These are phyloP conservation scores for Aspergillus avenaceus DNA, from an alignment of 495 filamentous ascomycete genomes.

Conservation along the genomic window DNA sequence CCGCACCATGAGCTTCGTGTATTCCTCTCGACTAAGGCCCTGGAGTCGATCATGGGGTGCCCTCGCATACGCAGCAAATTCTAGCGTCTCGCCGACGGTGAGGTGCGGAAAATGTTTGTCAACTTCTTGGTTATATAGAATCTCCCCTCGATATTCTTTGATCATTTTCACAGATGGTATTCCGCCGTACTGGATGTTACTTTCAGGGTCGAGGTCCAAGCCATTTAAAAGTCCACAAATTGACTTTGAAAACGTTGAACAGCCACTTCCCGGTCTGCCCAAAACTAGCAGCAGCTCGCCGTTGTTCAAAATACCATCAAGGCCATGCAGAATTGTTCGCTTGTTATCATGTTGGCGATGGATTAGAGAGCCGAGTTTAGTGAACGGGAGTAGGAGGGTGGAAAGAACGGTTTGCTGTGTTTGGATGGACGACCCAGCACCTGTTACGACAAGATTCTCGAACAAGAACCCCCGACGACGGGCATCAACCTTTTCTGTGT, in stretches of 20 bases:
- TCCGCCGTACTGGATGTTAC: conserved; percentile 43
- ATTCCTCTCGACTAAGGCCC: conserved; percentile 37
- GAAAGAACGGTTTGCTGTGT: conserved; percentile 8
- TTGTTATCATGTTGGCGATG: too few species aligned
- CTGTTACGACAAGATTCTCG: conserved; percentile 1
- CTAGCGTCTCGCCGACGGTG: conserved; percentile 59
- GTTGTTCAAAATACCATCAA: conserved; percentile 30
- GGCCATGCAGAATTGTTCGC: conserved; percentile 23
- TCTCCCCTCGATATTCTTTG: conserved; percentile 56
- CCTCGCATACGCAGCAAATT: conserved; percentile 53
- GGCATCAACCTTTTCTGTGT: not conserved
- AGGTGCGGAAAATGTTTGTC: conserved; percentile 63
- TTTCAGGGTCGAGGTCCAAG: conserved; percentile 30
- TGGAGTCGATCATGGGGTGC: conserved; percentile 37
- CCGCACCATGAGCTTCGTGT: conserved; percentile 36
- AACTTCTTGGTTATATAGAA: conserved; percentile 57
- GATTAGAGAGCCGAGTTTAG: not conserved
- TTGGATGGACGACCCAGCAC: conserved; percentile 4
- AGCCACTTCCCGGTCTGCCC: conserved; percentile 39
- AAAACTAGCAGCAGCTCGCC: conserved; percentile 38
- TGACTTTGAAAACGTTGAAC: conserved; percentile 35
- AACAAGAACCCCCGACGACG: conserved; percentile 5
- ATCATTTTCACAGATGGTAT: conserved; percentile 45
- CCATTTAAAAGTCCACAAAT: conserved; percentile 34
- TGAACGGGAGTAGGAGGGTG: not conserved